Conservation (phyloP, 371 early-diverging fungal genomes). For the Catenaria anguillulae region DNA sequence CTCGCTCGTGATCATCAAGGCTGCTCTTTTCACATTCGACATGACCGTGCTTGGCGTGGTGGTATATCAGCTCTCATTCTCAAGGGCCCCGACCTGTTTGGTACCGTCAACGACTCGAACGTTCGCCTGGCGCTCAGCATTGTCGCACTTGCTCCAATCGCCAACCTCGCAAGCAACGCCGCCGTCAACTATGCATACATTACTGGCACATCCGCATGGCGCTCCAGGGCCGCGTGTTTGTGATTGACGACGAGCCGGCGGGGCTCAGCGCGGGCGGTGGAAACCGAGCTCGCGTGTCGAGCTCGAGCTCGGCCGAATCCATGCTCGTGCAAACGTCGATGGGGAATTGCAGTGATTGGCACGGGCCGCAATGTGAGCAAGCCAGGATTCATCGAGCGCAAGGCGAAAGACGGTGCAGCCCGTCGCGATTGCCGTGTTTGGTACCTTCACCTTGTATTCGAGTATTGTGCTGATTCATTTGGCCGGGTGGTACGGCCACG, state of each 20-base stretch:
- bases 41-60: neutral
- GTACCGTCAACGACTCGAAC: neutral
- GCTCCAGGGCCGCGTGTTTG: slow-evolving; percentile 2
- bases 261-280: no score
- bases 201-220: slow-evolving; percentile 3
- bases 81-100: neutral
- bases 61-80: neutral
- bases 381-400: neutral
- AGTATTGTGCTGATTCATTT: neutral
- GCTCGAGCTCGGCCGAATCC: neutral
- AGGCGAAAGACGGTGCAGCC: neutral
- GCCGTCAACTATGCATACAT: slow-evolving; percentile 2
- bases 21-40: neutral
- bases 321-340: neutral
- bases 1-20: neutral
- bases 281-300: no score
- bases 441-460: slow-evolving; percentile 3
- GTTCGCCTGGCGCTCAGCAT: neutral
- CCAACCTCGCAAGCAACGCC: slow-evolving; percentile 1
- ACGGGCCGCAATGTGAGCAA: neutral
- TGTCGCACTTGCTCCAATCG: neutral
- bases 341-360: neutral
- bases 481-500: neutral
- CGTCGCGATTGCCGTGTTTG: neutral
- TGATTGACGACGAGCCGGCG: neutral